Percentiles rank a stretch among this genome's conserved stretches.
These are phyloP conservation scores for Magnolia changhungtana DNA, from an alignment of 164 flowering plant genomes.

Conservation along the genomic window DNA sequence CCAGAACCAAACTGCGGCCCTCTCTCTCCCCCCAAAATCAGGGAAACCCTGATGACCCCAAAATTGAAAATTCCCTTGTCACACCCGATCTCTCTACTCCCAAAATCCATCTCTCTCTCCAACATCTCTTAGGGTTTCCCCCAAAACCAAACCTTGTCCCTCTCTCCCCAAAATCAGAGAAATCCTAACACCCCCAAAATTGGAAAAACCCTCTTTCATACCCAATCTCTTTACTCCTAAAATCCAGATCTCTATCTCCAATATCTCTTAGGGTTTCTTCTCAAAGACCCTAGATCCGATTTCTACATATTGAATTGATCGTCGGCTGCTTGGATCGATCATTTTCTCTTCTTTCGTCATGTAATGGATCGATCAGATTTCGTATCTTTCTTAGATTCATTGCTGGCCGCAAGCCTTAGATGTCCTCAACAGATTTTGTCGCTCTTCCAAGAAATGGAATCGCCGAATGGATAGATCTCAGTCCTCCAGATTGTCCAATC, in stretches of 20 bases:
- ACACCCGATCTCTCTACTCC: no score
- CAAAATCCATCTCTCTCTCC: no score
- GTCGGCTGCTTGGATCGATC: not conserved
- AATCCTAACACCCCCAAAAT: no score
- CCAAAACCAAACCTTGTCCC: no score
- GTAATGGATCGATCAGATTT: not conserved
- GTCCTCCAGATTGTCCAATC: slow-evolving; percentile 12
- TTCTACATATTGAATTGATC: not conserved
- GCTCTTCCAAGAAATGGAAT: slow-evolving; percentile 10
- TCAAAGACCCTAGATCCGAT: not conserved
- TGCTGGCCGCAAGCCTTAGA: not conserved
- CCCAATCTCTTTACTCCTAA: not conserved
- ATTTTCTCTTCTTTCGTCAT: not conserved
- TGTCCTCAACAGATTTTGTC: not conserved
- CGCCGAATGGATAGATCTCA: slow-evolving; percentile 32
- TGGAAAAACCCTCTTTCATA: no score
- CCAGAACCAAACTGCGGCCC: no score
- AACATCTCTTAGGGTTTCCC: no score
- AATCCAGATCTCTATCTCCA: not conserved
- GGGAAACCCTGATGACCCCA: no score
- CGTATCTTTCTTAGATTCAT: not conserved
- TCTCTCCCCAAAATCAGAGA: no score
- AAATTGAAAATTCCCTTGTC: no score
- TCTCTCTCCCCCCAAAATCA: no score
- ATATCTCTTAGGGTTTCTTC: not conserved